Percentiles rank a stretch among this genome's conserved stretches.
phyloP scores from a whole-genome alignment of 176 grass and related monocot species.

The Phyllostachys edulis region DNA sequence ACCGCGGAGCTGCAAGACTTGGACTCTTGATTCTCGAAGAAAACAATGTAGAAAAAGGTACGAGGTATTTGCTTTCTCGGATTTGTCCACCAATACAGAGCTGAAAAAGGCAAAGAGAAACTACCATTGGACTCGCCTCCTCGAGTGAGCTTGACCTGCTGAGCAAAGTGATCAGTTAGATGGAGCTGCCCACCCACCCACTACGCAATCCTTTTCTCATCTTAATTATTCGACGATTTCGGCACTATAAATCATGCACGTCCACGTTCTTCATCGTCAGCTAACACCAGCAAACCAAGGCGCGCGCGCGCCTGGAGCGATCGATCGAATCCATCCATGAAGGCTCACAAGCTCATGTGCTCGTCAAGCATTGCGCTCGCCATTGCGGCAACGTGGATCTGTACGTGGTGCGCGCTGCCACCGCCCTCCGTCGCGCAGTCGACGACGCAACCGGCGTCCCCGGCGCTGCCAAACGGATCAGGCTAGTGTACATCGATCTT shows the following conservation, averaged over 20 bases:
- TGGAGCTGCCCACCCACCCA: not conserved
- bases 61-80: not conserved
- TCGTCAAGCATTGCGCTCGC: not conserved
- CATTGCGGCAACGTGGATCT: not conserved
- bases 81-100: not conserved
- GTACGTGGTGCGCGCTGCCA: not conserved
- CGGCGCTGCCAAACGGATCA: not conserved
- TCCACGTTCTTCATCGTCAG: not conserved
- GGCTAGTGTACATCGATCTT: not conserved
- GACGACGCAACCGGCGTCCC: too few species aligned
- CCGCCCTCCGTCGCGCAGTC: not conserved
- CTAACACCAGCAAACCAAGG: not conserved
- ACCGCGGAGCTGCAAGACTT: too few species aligned
- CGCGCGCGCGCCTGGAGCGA: not conserved
- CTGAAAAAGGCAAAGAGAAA: not conserved
- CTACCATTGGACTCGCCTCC: not conserved
- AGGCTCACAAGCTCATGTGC: not conserved
- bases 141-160: not conserved
- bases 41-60: too few species aligned
- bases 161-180: not conserved
- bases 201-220: not conserved
- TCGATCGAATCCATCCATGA: not conserved
- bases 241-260: not conserved
- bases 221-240: not conserved
- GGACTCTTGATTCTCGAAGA: too few species aligned